These are phyloP conservation scores for Saccharomycopsis babjevae DNA, from an alignment of 805 yeast genomes.

Conservation along the genomic window DNA sequence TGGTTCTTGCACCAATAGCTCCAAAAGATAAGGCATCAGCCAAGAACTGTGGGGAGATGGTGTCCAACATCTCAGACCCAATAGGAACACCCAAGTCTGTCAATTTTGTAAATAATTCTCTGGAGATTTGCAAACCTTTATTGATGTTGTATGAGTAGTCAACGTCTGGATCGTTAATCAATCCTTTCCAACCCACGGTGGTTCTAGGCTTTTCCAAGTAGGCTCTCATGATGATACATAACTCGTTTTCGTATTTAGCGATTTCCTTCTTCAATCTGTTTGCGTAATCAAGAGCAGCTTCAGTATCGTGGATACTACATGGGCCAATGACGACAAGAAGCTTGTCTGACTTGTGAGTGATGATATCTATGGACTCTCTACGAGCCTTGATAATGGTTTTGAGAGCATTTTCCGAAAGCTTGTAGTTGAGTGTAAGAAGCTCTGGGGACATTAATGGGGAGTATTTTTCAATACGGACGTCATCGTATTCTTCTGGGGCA, in stretches of 20 bases:
- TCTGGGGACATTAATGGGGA: conserved; percentile 96
- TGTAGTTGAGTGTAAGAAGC: conserved; percentile 76
- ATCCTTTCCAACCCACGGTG: conserved; percentile 98
- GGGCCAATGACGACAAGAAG: conserved; percentile 89
- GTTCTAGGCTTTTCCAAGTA: conserved; percentile 97
- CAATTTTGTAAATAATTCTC: conserved; percentile 76
- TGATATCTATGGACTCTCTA: conserved; percentile 58
- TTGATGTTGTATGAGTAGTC: conserved; percentile 88
- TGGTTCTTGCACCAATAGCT: conserved; percentile 98
- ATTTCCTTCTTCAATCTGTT: conserved; percentile 47
- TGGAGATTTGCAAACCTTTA: conserved; percentile 83
- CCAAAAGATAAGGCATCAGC: conserved; percentile 91
- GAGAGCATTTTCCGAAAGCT: conserved; percentile 49
- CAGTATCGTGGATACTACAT: conserved; percentile 92
- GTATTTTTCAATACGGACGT: conserved; percentile 77
- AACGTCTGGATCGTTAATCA: conserved; percentile 94
- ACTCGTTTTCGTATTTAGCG: conserved; percentile 58
- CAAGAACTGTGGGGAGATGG: conserved; percentile 92
- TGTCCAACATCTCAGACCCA: conserved; percentile 96
- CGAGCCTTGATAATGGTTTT: conserved; percentile 66
- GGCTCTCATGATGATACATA: conserved; percentile 91
- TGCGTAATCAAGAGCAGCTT: conserved; percentile 86
- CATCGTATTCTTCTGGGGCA: conserved; percentile 33
- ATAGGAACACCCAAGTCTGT: conserved; percentile 74
- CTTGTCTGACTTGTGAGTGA: conserved; percentile 80